Evolutionary conservation across 148 eudicot genomes (phyloP).

Genomic region (Rhododendron simsii): DNA sequence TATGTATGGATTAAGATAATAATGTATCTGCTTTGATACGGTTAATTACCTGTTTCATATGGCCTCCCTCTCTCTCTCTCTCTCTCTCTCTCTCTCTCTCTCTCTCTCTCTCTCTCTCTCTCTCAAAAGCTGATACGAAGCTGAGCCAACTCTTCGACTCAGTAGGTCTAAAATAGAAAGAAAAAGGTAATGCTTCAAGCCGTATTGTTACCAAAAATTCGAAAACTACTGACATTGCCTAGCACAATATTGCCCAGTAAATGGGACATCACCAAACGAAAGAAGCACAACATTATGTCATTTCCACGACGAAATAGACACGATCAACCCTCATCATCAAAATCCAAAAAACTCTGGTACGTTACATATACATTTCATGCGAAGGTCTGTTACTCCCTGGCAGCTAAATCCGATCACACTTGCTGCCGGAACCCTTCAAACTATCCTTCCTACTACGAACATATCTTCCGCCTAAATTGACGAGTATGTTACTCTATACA

Average conservation of each 20-base stretch:
- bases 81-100: too few relatives aligned
- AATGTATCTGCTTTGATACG: background rate
- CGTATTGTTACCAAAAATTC: background rate
- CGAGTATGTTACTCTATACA: background rate
- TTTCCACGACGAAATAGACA: background rate
- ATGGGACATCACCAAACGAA: background rate
- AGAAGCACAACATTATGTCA: background rate
- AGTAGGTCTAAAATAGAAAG: background rate
- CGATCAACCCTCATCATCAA: background rate
- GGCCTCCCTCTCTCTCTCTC: too few relatives aligned
- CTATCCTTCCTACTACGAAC: constrained; percentile 48
- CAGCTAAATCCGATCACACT: background rate
- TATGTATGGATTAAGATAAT: background rate
- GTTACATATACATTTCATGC: background rate
- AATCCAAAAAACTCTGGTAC: background rate
- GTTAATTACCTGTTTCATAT: too few relatives aligned
- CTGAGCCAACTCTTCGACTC: background rate
- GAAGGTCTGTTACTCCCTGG: background rate
- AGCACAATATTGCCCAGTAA: background rate
- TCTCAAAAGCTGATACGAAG: too few relatives aligned
- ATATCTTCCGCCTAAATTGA: constrained; percentile 15
- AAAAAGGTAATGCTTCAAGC: background rate
- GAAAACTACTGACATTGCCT: background rate
- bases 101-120: too few relatives aligned
- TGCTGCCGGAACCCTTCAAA: constrained; percentile 20